Evolutionary conservation across 2,329 filamentous ascomycete genomes (phyloP), one percentile per base, ranked within the genome.

Genomic region (Truncatella angustata): DNA sequence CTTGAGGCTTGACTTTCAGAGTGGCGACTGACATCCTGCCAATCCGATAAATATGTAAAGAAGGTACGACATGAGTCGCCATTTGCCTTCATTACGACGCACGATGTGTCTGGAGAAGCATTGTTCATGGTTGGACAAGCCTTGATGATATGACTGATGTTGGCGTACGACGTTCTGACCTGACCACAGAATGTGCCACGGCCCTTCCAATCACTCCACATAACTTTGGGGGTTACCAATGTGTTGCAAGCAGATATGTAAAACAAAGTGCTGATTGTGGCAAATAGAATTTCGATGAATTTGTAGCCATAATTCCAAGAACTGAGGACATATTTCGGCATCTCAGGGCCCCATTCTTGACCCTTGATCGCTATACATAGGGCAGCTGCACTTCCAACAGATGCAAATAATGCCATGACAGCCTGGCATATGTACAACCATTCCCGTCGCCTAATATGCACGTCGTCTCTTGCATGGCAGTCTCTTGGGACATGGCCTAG

Each of bases 361-460:
- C 32, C 18, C 3, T 39, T 20, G 10, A 49, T 7, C 9, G 45
- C 30, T 3, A 26, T 3, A 16, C n/a, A n/a, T 10, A 48, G 6
- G n/a, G 21, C 30, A 20, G n/a, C 21, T 26, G 30, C 32, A 26
- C 45, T 48, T 5, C 30, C 45, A 11, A 18, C 16, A 21, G 30
- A 21, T n/a, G 45, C 18, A 10, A 23, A 26, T 20, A 48, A 18
- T 16, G 30, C n/a, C 30, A 37, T 48, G 30, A 37, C 16, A 6
- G 28, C 9, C 28, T 48, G 45, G 7, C 18, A 48, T 3, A 48
- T 37, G 45, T 48, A 48, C 12, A 48, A 32, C 20, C 30, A 48
- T 10, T 12, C 9, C 5, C 16, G 23, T n/a, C 30, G 30, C 5
- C 32, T 23, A 28, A 48, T 26, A 23, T 21, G 20, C 3, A 26